A percentile compares a stretch with the other conserved stretches of the same genome.
These are phyloP conservation scores for Nepenthes gracilis DNA, from an alignment of 148 eudicot genomes.

Conservation along the genomic window DNA sequence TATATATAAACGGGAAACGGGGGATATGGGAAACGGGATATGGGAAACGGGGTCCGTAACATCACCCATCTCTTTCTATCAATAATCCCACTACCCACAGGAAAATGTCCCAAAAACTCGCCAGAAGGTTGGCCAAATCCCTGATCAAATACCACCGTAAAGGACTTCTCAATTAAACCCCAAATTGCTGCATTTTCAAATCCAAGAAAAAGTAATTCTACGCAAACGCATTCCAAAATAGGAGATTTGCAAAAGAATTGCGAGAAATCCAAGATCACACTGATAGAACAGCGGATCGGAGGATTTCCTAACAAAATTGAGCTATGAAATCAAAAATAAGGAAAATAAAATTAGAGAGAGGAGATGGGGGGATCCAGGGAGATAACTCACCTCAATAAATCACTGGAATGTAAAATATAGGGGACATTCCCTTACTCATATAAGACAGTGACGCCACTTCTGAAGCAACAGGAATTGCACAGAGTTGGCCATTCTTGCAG, in stretches of 20 bases:
- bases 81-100: background rate
- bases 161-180: background rate
- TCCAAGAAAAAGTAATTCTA: conserved; percentile 1
- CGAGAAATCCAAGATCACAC: conserved; percentile 27
- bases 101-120: background rate
- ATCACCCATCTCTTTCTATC: conserved; percentile 31
- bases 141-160: background rate
- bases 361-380: background rate
- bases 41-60: no score
- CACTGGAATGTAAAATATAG: no score
- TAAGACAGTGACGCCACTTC: no score
- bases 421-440: no score
- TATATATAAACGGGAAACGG: no score
- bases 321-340: background rate
- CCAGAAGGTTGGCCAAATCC: background rate
- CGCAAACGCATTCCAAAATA: background rate
- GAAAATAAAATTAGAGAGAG: background rate
- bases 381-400: no score
- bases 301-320: conserved; percentile 8
- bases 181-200: conserved; percentile 4
- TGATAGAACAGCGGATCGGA: conserved; percentile 17
- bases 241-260: no score
- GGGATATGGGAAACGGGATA: no score
- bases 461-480: no score
- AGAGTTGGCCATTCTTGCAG: no score